Evolutionary conservation across 768 basidiomycete genomes (phyloP), one percentile per base, ranked within the genome.

Genomic region (Termitomyces sp.): DNA sequence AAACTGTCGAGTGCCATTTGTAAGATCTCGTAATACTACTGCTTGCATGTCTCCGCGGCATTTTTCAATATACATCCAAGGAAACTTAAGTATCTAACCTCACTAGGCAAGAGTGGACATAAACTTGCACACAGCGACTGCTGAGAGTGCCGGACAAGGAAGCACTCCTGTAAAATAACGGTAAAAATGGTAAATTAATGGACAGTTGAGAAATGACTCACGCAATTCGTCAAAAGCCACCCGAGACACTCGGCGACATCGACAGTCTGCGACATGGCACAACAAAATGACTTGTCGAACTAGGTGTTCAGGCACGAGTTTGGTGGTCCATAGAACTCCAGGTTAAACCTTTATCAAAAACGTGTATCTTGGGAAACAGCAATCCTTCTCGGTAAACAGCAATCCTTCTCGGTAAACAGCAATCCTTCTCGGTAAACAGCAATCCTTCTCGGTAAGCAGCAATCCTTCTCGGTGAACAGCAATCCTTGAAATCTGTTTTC

Each of bases 1-100:
- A 42, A 41, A 39, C 16, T 23, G 28, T 49, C 14, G 23, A 32
- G n/a, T 37, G 21, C 37, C 23, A 17, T 45, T 27, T 30, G 35
- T 10, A 27, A 41, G n/a, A 35, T 56, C 9, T 51, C 52, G 52
- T 57, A 60, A 60, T 27, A 19, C 12, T 19, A 50, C 43, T n/a
- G n/a, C n/a, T 43, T 25, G 30, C 48, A 40, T 34, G 47, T 55
- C 35, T 54, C 59, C 59, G 59, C 59, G 59, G 59, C 30, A 11
- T 60, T 46, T 23, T 53, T 30, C 27, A 16, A 42, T 39, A 42
- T 51, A 35, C 42, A 41, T 40, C 12, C 21, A 32, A 37, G n/a
- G 46, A 56, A 54, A 32, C 41, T 32, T 35, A 34, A 19, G 39
- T 37, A 47, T 59, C 40, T 43, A 54, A 44, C 32, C 43, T 58